Base-by-base conservation (phyloP, 129 eudicot species). In the Helichrysum umbraculigerum region DNA sequence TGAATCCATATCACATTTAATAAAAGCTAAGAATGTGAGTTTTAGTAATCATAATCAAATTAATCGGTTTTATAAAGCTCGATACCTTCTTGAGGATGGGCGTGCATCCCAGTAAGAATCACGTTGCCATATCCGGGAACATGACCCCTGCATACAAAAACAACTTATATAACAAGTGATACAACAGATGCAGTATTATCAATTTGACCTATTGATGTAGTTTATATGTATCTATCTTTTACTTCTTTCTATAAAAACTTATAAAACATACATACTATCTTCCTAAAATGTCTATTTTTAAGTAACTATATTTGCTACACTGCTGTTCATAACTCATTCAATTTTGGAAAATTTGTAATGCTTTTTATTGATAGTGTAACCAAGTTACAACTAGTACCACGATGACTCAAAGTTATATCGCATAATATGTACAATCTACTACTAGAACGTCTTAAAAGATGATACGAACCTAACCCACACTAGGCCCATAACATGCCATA, bases 61-160 rank as follows among this genome's bases (percentile, higher is more conserved):
- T 10, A 29, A 10, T 5, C 68, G 0, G 19, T 29, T 19, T 61
- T 61, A 73, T 10, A 50, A 22, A 21, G 59, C 5, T 21, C 2
- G 59, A 56, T 79, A 95, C 99, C 99, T 89, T 76, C 94, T 87
- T 6, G 94, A 89, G 44, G 99, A 87, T 9, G 99, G 97, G 70
- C 96, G 89, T 17, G 99, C 96, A 89, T 87, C 90, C 99, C 99
- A 95, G 73, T 91, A 95, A 14, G 99, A 91, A 82, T 87, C 90
- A 37, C 99, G 96, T 83, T 95, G 99, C 99, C 99, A 95, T 84
- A 95, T 91, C 58, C 99, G 87, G 74, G 99, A 95, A 74, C 92
- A 89, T 50, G 99, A 95, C 86, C 99, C 99, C 99, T 95, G 87
- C 80, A 67, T 66, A 6, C 75, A 72, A 76, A 65, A 77, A 28